Evolutionary conservation across 768 basidiomycete species (phyloP).

Genomic region (Hysterangium stoloniferum): DNA sequence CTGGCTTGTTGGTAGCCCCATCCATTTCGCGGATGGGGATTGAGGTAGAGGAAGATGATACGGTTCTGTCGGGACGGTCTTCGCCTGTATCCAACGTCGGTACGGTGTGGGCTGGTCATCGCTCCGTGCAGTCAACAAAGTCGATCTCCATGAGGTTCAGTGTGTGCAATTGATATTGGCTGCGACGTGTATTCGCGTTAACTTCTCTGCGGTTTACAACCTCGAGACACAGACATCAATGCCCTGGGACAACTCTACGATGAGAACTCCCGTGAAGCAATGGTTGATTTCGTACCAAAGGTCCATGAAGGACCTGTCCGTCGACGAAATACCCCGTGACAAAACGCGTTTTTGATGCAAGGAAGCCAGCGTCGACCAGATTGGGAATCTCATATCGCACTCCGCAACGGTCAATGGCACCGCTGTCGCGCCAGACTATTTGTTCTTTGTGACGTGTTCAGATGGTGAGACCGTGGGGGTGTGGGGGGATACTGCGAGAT

Average conservation of each 20-base stretch:
- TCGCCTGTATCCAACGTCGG: slow-evolving; percentile 65
- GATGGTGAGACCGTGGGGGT: slow-evolving; percentile 33
- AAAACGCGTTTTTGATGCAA: slow-evolving; percentile 62
- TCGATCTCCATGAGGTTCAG: slow-evolving; percentile 40
- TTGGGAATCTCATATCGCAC: slow-evolving; percentile 82
- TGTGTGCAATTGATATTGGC: slow-evolving; percentile 24
- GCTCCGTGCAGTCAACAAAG: slow-evolving; percentile 34
- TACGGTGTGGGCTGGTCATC: slow-evolving; percentile 38
- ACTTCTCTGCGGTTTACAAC: slow-evolving; percentile 42
- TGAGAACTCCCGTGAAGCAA: slow-evolving; percentile 58
- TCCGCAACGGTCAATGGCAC: slow-evolving; percentile 71
- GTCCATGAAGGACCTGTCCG: slow-evolving; percentile 77
- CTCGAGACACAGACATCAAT: slow-evolving; percentile 84
- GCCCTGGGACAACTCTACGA: slow-evolving; percentile 87
- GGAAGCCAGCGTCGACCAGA: slow-evolving; percentile 50
- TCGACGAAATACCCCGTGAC: slow-evolving; percentile 63
- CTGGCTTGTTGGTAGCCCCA: slow-evolving; percentile 75
- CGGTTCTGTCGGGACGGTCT: slow-evolving; percentile 53
- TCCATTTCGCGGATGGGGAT: slow-evolving; percentile 56
- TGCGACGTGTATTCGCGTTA: neutral
- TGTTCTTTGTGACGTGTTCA: slow-evolving; percentile 57
- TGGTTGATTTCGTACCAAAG: slow-evolving; percentile 87
- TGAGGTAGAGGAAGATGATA: slow-evolving; percentile 32
- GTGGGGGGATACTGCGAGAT: slow-evolving; percentile 63
- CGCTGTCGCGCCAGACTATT: slow-evolving; percentile 86